phyloP scores from a whole-genome alignment of 306 rosid species.

The Argentina anserina region DNA sequence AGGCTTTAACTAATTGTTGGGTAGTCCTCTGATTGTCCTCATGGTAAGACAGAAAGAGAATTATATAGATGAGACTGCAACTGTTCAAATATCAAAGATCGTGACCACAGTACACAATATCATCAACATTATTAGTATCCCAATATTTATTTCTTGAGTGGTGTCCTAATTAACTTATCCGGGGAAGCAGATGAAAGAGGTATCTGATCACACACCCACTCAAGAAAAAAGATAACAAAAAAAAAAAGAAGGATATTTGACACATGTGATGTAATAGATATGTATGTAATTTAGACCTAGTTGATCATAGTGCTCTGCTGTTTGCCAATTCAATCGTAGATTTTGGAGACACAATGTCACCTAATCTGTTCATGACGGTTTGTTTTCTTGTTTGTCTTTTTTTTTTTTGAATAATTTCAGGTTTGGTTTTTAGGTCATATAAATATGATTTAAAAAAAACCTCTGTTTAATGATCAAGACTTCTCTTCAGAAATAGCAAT shows the following conservation, averaged over 20 bases:
- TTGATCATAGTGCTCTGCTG: not conserved
- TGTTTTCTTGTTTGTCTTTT: too few relatives aligned
- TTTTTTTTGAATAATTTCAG: too few relatives aligned
- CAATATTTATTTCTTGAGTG: slow-evolving; percentile 1
- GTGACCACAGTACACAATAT: not conserved
- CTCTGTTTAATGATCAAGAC: not conserved
- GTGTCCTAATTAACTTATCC: slow-evolving; percentile 14
- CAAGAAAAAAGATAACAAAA: not conserved
- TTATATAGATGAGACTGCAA: not conserved
- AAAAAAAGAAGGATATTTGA: not conserved
- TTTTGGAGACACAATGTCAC: not conserved
- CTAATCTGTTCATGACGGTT: not conserved
- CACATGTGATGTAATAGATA: not conserved
- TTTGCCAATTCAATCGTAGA: not conserved
- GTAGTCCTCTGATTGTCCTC: not conserved
- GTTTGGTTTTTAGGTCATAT: not conserved
- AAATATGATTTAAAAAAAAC: too few relatives aligned
- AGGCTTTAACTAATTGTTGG: not conserved
- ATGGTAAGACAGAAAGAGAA: not conserved
- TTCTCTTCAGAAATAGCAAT: not conserved
- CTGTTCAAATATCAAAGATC: not conserved
- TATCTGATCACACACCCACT: slow-evolving; percentile 4
- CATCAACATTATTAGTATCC: not conserved
- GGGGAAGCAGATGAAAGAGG: not conserved
- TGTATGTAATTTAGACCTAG: not conserved